Evolutionary conservation across 2,329 filamentous ascomycete species (phyloP), one percentile per base, ranked within the genome.

Genomic region (Onygenales sp.): DNA sequence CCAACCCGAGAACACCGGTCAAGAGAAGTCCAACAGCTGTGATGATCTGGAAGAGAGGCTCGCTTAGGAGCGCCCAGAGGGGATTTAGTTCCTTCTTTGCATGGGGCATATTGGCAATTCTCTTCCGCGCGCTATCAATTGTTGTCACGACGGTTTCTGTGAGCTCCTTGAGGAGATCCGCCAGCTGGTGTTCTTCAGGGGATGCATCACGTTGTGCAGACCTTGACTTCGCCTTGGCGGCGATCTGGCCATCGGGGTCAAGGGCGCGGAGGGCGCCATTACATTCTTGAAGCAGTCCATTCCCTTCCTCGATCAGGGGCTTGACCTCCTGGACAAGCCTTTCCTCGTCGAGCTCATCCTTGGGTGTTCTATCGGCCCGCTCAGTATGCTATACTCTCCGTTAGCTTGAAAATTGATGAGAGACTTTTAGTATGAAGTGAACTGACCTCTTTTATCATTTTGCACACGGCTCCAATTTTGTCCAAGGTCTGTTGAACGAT

Each of bases 71-170:
- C 4, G 14, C 83, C 89, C 90, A 95, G 33, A 96, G 82, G 9
- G 91, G 90, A 74, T 92, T 95, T 56, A 95, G 79, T 76, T 92
- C 85, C 79, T 95, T 92, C 85, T 95, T 94, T 43, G 89, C 91
- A 61, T 94, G 87, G 5, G 91, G 90, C 87, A 95, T 93, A 65
- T 88, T 87, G 64, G 87, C 83, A 56, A 95, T 87, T 76, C 88
- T 87, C 75, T 86, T 87, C 82, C 91, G 93, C 31, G 87, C 87
- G 58, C 86, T 84, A 65, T 96, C 90, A 61, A 96, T 92, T 27
- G 85, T 88, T 63, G 85, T 83, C 46, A 87, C 85, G 21, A 96
- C 87, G 31, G 82, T 85, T 17, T 85, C 85, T 0, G 90, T 92
- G 55, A 95, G 78, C 73, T 83, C 88, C 76, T 95, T 94, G 61